A percentile compares a stretch with the other conserved stretches of the same genome.
phyloP scores from a whole-genome alignment of 1,284 basidiomycete species.

The Irpex sp. region DNA sequence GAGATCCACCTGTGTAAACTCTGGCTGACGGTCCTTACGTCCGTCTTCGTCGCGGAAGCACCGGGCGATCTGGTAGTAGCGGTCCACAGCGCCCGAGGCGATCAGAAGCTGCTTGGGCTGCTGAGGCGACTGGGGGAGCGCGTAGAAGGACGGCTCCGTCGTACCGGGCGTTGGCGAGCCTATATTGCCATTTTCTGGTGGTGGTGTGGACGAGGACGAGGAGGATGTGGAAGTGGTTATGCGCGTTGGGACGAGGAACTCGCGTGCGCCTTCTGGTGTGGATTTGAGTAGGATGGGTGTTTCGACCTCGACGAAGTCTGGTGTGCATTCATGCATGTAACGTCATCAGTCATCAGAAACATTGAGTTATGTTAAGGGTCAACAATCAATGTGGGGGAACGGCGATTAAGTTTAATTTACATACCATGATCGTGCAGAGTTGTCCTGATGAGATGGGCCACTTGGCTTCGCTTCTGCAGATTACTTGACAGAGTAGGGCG shows the following conservation, averaged over 20 bases:
- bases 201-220: conserved; percentile 4
- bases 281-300: conserved; percentile 92
- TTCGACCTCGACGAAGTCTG: conserved; percentile 86
- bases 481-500: conserved; percentile 72
- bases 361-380: background rate
- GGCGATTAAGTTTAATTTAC: conserved; percentile 13
- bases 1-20: conserved; percentile 95
- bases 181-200: conserved; percentile 11
- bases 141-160: conserved; percentile 71
- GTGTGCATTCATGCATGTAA: background rate
- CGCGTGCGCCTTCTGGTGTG: conserved; percentile 91
- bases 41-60: conserved; percentile 97
- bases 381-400: conserved; percentile 2
- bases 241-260: conserved; percentile 92
- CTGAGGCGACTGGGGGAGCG: conserved; percentile 92
- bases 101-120: conserved; percentile 95
- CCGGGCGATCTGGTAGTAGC: conserved; percentile 89
- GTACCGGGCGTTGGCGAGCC: conserved; percentile 6
- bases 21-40: conserved; percentile 91
- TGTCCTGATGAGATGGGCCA: conserved; percentile 75
- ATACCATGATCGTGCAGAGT: conserved; percentile 72
- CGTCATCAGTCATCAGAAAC: conserved; percentile 6
- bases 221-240: conserved; percentile 23
- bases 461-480: conserved; percentile 74
- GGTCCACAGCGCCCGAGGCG: conserved; percentile 85